Percentiles rank a stretch among this genome's conserved stretches.
phyloP scores from a whole-genome alignment of 371 early-diverging fungal species.

The Mortierella sp. region DNA sequence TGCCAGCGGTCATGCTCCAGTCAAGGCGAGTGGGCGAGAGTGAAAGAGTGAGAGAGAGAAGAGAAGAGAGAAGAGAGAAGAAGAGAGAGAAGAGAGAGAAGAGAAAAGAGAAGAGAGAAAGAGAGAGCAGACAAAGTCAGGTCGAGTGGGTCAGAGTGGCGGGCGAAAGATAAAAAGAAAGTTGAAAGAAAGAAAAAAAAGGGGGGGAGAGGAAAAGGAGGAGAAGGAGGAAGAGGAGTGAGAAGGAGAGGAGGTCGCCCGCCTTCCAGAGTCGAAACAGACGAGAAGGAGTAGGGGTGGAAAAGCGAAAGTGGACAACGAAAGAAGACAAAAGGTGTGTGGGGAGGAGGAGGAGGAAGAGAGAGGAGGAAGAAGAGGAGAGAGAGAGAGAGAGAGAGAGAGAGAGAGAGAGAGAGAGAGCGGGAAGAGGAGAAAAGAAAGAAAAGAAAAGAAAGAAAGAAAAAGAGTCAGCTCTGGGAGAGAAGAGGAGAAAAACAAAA shows the following conservation, averaged over 20 bases:
- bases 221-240: background rate
- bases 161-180: background rate
- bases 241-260: background rate
- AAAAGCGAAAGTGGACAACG: background rate
- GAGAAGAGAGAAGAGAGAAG: too few species aligned
- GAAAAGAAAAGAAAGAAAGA: background rate
- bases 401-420: background rate
- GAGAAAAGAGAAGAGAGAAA: too few species aligned
- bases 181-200: background rate
- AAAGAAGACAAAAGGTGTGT: background rate
- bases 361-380: background rate
- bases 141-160: background rate
- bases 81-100: too few species aligned
- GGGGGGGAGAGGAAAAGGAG: too few species aligned
- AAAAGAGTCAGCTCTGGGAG: background rate
- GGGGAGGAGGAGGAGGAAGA: too few species aligned
- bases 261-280: background rate
- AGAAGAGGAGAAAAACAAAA: slow-evolving; percentile 3
- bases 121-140: too few species aligned
- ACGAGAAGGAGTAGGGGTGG: background rate
- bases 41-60: too few species aligned
- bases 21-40: background rate
- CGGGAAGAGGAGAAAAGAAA: background rate
- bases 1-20: too few species aligned
- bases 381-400: background rate